A percentile compares a stretch with the other conserved stretches of the same genome.
phyloP scores from a whole-genome alignment of 2,329 filamentous ascomycete species.

The Myriosclerotinia scirpicola region DNA sequence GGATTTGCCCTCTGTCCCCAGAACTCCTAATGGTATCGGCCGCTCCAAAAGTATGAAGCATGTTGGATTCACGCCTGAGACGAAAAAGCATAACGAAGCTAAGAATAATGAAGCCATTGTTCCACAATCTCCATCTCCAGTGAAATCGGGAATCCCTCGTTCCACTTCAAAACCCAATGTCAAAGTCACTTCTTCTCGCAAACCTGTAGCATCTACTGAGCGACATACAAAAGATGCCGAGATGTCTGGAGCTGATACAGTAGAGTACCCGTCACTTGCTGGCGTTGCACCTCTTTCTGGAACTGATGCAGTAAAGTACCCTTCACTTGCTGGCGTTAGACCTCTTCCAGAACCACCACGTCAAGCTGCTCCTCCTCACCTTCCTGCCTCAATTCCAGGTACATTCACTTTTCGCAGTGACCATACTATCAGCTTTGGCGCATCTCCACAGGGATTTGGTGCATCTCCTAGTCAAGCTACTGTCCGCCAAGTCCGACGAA shows the following conservation, averaged over 20 bases:
- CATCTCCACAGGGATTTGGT: constrained; percentile 53
- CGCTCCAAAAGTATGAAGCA: constrained; percentile 66
- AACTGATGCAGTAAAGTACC: constrained; percentile 34
- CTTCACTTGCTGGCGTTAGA: constrained; percentile 36
- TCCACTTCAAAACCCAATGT: constrained; percentile 44
- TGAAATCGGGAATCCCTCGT: constrained; percentile 51
- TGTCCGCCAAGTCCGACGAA: constrained; percentile 59
- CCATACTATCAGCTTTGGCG: constrained; percentile 60
- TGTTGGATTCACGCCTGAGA: constrained; percentile 76
- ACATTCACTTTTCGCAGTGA: constrained; percentile 67
- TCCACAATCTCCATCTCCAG: constrained; percentile 57
- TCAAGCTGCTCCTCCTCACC: constrained; percentile 23
- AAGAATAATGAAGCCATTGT: constrained; percentile 44
- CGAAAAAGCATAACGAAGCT: constrained; percentile 49
- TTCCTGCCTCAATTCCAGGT: constrained; percentile 49
- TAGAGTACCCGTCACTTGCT: constrained; percentile 39
- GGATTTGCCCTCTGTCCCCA: constrained; percentile 53
- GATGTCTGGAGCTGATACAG: neutral
- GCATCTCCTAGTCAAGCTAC: constrained; percentile 59
- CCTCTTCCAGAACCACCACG: constrained; percentile 33
- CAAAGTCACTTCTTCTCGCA: constrained; percentile 9
- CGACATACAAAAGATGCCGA: constrained; percentile 2
- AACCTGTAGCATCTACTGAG: neutral
- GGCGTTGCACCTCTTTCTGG: constrained; percentile 33
- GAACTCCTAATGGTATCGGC: constrained; percentile 52